Percentiles rank a stretch among this genome's conserved stretches.
phyloP scores from a whole-genome alignment of 371 early-diverging fungal genomes.

The Syncephalastrum contaminatum region DNA sequence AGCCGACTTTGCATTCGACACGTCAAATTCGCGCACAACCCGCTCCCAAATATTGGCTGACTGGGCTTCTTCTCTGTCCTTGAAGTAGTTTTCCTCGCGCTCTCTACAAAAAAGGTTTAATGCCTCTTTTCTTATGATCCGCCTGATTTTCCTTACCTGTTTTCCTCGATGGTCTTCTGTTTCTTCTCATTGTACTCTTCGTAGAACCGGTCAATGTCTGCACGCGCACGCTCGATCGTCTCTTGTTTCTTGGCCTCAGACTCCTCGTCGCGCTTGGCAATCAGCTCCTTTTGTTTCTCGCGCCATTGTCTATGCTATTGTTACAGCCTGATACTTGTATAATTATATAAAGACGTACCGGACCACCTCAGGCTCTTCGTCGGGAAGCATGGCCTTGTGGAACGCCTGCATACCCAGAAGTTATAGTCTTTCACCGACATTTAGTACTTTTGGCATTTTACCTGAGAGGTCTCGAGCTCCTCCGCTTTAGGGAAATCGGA shows the following conservation, averaged over 20 bases:
- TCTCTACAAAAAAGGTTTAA: slow-evolving; percentile 26
- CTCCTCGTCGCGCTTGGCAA: slow-evolving; percentile 78
- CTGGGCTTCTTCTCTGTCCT: slow-evolving; percentile 59
- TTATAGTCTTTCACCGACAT: too few species aligned
- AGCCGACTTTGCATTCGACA: slow-evolving; percentile 45
- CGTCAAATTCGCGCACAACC: slow-evolving; percentile 66
- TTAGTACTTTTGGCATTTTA: too few species aligned
- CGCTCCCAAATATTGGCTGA: slow-evolving; percentile 78
- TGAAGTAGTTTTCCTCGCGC: slow-evolving; percentile 49
- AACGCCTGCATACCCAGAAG: slow-evolving; percentile 30
- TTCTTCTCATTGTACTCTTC: slow-evolving; percentile 94
- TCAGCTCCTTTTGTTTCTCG: slow-evolving; percentile 66
- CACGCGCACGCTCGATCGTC: slow-evolving; percentile 71
- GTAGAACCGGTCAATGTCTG: slow-evolving; percentile 88
- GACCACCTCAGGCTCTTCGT: slow-evolving; percentile 60
- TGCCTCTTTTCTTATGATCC: not conserved
- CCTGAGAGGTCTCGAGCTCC: slow-evolving; percentile 50
- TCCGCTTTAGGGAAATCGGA: slow-evolving; percentile 45
- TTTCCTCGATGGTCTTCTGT: slow-evolving; percentile 72
- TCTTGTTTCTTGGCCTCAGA: slow-evolving; percentile 70
- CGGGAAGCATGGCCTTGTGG: slow-evolving; percentile 47
- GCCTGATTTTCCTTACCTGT: slow-evolving; percentile 53
- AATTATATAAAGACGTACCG: slow-evolving; percentile 28
- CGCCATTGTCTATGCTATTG: slow-evolving; percentile 71
- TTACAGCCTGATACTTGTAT: too few species aligned